Base-by-base conservation (phyloP, 2,329 filamentous ascomycete species). In the Epichloe uncinata region DNA sequence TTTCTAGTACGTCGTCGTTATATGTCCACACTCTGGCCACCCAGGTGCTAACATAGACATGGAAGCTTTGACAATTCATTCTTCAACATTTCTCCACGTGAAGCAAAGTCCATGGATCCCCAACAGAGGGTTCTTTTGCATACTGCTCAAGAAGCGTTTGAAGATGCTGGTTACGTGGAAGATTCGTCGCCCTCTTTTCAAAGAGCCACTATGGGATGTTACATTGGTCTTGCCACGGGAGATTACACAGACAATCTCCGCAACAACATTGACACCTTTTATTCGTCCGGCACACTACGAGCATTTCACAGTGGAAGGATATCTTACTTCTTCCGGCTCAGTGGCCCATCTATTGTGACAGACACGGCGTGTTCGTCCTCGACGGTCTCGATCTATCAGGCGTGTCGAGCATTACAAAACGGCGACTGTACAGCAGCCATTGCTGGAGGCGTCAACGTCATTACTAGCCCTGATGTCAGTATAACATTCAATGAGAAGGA, bases 51-150 rank as follows among this genome's bases (percentile, higher is more conserved):
- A 30, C 8, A 30, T 30, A 1, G 26, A 30, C 8, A 30, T 30
- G 26, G 7, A 8, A 30, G 26, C 26, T 30, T 85, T 58, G 81
- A 85, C 55, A 75, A 79, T 26, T 70, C 75, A 1, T 84, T 84
- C 68, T 85, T 85, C 74, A 82, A 82, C 63, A 83, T 85, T 75
- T 84, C 80, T 48, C 81, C 81, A 5, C 75, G 79, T 53, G 82
- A 85, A 63, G 81, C 82, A 26, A 73, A 58, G 52, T 33, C 53
- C 55, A 81, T 78, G 5, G 81, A 84, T 60, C 81, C 81, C 11
- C 43, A 45, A n/a, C 43, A 45, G 26, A 15, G 43, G 6, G n/a
- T 45, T 12, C 16, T 45, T 26, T 20, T 45, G n/a, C 16, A 33
- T 15, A 16, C 13, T 18, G 43, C 43, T 3, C 18, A 33, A n/a